Percentiles rank a stretch among this genome's conserved stretches.
Conservation (phyloP, 2,329 filamentous ascomycete genomes). For the Fusarium siculi region DNA sequence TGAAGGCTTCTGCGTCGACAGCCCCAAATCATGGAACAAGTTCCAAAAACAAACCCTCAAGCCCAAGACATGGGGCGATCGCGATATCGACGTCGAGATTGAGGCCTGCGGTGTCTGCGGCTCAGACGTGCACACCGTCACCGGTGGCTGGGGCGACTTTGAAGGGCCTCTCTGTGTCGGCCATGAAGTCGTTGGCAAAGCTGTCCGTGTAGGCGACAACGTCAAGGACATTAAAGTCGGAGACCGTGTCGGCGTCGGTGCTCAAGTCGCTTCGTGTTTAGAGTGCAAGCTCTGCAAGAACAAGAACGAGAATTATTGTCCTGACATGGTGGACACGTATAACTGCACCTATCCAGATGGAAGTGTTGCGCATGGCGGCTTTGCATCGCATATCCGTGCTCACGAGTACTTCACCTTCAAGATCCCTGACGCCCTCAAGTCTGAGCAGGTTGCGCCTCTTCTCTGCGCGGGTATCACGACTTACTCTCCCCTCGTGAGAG, state of each 20-base stretch:
- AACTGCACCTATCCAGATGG: constrained; percentile 67
- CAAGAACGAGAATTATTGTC: constrained; percentile 71
- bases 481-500: constrained; percentile 74
- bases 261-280: constrained; percentile 37
- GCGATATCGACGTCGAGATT: constrained; percentile 72
- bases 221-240: constrained; percentile 67
- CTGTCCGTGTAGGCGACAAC: constrained; percentile 62
- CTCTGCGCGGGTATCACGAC: constrained; percentile 82
- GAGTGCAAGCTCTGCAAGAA: constrained; percentile 57
- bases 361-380: constrained; percentile 73
- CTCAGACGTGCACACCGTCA: constrained; percentile 66
- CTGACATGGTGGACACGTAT: constrained; percentile 65
- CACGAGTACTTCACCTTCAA: constrained; percentile 69
- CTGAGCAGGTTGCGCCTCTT: constrained; percentile 70
- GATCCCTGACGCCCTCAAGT: constrained; percentile 64
- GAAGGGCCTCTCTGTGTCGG: constrained; percentile 65
- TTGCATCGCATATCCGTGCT: constrained; percentile 59
- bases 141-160: constrained; percentile 56
- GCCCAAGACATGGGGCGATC: constrained; percentile 73
- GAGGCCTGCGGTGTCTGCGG: constrained; percentile 75
- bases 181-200: constrained; percentile 72
- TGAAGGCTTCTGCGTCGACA: constrained; percentile 55
- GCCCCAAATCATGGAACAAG: constrained; percentile 55
- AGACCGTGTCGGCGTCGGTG: constrained; percentile 63
- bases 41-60: constrained; percentile 55